A percentile compares a stretch with the other conserved stretches of the same genome.
phyloP scores from a whole-genome alignment of 768 basidiomycete genomes.

The Tylopilus sp. region DNA sequence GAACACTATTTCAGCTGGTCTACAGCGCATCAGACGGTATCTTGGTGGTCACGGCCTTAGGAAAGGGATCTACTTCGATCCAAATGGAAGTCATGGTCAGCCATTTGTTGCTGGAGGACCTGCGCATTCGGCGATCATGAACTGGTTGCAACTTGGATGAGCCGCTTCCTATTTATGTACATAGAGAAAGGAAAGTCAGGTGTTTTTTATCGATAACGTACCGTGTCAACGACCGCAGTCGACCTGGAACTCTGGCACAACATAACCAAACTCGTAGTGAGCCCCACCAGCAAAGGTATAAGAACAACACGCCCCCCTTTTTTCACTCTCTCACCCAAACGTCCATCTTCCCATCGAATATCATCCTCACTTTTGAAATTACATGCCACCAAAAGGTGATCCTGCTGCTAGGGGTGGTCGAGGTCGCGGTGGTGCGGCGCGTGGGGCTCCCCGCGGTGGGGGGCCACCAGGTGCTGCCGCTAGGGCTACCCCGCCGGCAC shows the following conservation, averaged over 20 bases:
- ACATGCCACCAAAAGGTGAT: conserved; percentile 40
- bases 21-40: conserved; percentile 69
- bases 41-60: conserved; percentile 70
- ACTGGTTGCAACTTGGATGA: conserved; percentile 49
- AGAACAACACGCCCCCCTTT: conserved; percentile 10
- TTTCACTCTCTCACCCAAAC: conserved; percentile 15
- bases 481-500: conserved; percentile 17
- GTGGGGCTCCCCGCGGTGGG: conserved; percentile 31
- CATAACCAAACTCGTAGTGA: conserved; percentile 24
- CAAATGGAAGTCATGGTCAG: conserved; percentile 59
- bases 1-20: neutral
- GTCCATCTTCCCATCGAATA: conserved; percentile 11
- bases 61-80: conserved; percentile 63
- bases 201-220: conserved; percentile 21
- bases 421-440: conserved; percentile 25
- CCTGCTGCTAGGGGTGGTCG: conserved; percentile 24
- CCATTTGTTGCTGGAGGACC: conserved; percentile 50
- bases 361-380: neutral
- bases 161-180: conserved; percentile 7
- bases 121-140: conserved; percentile 54
- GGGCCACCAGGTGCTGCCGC: conserved; percentile 20
- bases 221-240: too few species aligned
- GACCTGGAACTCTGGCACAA: conserved; percentile 15
- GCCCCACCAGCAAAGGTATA: conserved; percentile 14
- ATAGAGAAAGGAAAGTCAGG: neutral